Conservation (phyloP, 140 eudicot genomes). For the Cichorium intybus region DNA sequence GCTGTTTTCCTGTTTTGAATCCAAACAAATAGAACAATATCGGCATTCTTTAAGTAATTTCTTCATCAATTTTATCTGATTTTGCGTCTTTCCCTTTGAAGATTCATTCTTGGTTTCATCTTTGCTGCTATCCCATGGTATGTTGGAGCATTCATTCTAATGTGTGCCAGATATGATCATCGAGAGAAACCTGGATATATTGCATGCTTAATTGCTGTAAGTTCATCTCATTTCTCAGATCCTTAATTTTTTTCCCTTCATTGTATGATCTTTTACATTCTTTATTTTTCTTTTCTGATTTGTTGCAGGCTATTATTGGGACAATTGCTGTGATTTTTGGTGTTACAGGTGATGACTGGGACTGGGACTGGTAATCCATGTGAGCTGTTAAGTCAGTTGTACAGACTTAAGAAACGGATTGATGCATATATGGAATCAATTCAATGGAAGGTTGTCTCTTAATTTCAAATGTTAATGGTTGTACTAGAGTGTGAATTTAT, state of each 20-base stretch:
- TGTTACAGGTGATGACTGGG: constrained; percentile 38
- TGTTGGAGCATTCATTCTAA: constrained; percentile 61
- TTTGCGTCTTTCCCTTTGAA: constrained; percentile 28
- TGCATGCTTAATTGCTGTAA: constrained; percentile 84
- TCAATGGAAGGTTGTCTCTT: not conserved
- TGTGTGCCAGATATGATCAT: constrained; percentile 70
- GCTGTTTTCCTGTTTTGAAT: constrained; percentile 20
- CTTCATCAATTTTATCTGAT: not conserved
- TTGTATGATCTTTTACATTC: too few species aligned
- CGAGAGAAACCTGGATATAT: constrained; percentile 94
- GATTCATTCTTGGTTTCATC: constrained; percentile 92
- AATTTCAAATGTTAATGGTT: too few species aligned
- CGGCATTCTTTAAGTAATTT: not conserved
- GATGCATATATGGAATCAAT: constrained; percentile 22
- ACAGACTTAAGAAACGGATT: constrained; percentile 5
- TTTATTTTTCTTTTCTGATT: not conserved
- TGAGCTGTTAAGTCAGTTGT: not conserved
- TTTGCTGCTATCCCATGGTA: constrained; percentile 86
- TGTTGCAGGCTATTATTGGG: constrained; percentile 57
- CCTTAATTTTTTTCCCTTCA: too few species aligned
- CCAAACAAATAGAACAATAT: not conserved
- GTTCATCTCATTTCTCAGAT: constrained; percentile 22
- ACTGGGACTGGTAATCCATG: constrained; percentile 9
- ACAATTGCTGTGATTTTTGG: constrained; percentile 55
- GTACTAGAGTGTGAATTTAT: too few species aligned